Evolutionary conservation across 192 early-diverging fungal species (phyloP), one percentile per base, ranked within the genome.

Genomic region (Gigaspora rosea): DNA sequence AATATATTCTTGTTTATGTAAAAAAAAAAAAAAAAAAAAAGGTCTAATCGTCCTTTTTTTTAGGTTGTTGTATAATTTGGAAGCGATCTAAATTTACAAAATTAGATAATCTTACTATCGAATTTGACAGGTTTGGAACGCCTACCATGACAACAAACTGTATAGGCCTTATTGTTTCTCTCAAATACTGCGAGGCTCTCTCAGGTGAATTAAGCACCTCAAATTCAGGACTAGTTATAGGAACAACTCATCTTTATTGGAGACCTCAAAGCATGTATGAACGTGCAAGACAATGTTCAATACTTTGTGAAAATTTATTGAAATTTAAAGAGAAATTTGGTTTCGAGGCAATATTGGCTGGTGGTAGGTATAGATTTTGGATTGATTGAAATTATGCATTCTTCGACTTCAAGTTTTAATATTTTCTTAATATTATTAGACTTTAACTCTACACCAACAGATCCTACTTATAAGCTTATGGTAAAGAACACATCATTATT

Each of bases 31-130:
- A n/a, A n/a, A n/a, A n/a, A n/a, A n/a, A n/a, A 27, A 27, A 27
- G 27, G 27, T 70, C 50, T 18, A 32, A 13, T 51, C 11, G 20
- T 52, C 9, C 2, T 70, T 51, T 51, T 69, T 65, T 46, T 65
- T 65, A 73, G 72, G 72, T 47, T 73, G 72, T 59, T 73, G 72
- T 59, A 73, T 73, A 56, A 36, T 35, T 35, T 73, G 72, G 72
- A 59, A 61, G 10, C 57, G 11, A 59, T 46, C 33, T 8, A 73
- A 73, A 73, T 73, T 73, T 73, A 73, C 35, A 10, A 73, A 73
- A 48, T 22, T 73, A 56, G 59, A 73, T 46, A 32, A 73, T 22
- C 33, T 20, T n/a, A 59, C 27, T 41, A 9, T 73, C 16, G 52
- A 46, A 59, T 73, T 50, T 73, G 72, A 73, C 46, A n/a, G 41